Evolutionary conservation across 148 eudicot genomes (phyloP).

Genomic region (Amaranthus hypochondriacus): DNA sequence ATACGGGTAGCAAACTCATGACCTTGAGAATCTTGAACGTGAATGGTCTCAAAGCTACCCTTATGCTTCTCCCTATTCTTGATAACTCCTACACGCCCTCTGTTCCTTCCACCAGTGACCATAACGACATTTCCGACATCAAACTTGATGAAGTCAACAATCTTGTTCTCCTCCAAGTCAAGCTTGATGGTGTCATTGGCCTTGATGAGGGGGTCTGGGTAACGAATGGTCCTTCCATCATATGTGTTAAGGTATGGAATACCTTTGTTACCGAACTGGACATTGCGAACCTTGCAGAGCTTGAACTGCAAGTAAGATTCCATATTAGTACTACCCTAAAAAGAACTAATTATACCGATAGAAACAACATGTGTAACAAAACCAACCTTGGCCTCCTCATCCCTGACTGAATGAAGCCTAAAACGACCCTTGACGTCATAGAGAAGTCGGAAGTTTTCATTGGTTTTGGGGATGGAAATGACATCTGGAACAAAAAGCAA

Average conservation of each 20-base stretch:
- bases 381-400: background rate
- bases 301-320: constrained; percentile 35
- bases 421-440: constrained; percentile 6
- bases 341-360: background rate
- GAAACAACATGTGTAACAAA: background rate
- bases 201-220: constrained; percentile 56
- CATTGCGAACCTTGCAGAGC: constrained; percentile 57
- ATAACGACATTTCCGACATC: constrained; percentile 55
- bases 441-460: background rate
- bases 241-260: constrained; percentile 59
- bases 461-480: background rate
- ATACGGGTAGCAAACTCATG: constrained; percentile 62
- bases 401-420: background rate
- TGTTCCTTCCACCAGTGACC: constrained; percentile 63
- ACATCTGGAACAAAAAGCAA: background rate
- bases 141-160: constrained; percentile 51
- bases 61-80: constrained; percentile 62
- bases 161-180: constrained; percentile 44
- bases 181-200: constrained; percentile 51
- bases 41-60: constrained; percentile 63
- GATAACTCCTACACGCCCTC: constrained; percentile 52
- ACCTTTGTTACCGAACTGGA: constrained; percentile 50
- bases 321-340: background rate
- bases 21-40: constrained; percentile 51
- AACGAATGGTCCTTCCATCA: constrained; percentile 54